Conservation (phyloP, 2,329 filamentous ascomycete species). For the Penicillium olsonii region DNA sequence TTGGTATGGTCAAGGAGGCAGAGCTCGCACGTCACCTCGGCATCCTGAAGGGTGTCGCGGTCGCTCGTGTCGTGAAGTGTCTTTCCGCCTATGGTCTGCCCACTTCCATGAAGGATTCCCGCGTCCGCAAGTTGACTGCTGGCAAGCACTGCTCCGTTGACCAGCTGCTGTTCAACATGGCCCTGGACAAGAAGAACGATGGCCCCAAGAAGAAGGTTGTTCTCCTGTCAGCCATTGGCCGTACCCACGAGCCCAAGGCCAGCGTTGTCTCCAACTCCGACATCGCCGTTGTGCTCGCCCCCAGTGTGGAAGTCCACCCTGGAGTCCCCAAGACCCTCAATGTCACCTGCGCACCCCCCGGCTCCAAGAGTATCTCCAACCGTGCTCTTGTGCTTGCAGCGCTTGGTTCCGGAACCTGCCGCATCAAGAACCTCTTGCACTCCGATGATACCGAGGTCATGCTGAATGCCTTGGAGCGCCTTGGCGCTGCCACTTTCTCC, state of each 20-base stretch:
- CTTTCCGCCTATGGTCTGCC: constrained; percentile 92
- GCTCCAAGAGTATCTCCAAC: constrained; percentile 98
- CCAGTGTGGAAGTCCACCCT: constrained; percentile 72
- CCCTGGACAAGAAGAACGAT: constrained; percentile 97
- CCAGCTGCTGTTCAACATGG: constrained; percentile 86
- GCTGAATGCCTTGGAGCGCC: constrained; percentile 82
- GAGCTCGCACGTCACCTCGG: constrained; percentile 89
- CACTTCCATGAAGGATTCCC: constrained; percentile 79
- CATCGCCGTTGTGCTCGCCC: constrained; percentile 80
- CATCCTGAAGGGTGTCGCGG: constrained; percentile 79
- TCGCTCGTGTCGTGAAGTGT: constrained; percentile 87
- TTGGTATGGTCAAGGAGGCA: constrained; percentile 98
- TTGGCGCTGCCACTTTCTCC: constrained; percentile 83
- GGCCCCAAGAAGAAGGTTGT: constrained; percentile 95
- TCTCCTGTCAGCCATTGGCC: constrained; percentile 84
- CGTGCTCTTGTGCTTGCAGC: constrained; percentile 91
- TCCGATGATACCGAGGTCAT: constrained; percentile 98
- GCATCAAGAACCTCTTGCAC: constrained; percentile 88
- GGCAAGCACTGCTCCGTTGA: constrained; percentile 88
- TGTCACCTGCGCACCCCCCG: constrained; percentile 81
- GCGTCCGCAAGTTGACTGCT: constrained; percentile 77
- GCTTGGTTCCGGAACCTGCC: constrained; percentile 80
- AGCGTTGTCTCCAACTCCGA: constrained; percentile 84
- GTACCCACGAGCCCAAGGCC: constrained; percentile 82
- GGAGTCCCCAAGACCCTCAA: constrained; percentile 67